Evolutionary conservation across 2,329 filamentous ascomycete genomes (phyloP).

Genomic region (Byssoonygena ceratinophila): DNA sequence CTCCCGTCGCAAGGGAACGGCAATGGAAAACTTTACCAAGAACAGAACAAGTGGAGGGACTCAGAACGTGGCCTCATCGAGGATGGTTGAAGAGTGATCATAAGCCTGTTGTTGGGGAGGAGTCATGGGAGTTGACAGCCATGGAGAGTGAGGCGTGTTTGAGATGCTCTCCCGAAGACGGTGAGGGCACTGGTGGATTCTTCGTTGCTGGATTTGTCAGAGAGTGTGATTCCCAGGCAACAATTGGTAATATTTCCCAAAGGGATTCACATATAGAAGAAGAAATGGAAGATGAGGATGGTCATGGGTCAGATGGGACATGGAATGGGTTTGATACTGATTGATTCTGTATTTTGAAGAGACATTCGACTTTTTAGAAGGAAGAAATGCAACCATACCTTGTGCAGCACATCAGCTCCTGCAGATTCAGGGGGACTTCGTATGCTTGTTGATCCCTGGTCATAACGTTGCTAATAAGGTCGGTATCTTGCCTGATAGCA

Average conservation of each 20-base stretch:
- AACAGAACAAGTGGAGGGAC: slow-evolving; percentile 61
- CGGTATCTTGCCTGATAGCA: not conserved
- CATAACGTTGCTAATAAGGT: not conserved
- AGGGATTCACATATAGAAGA: slow-evolving; percentile 12
- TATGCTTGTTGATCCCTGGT: no score
- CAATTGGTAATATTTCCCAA: slow-evolving; percentile 28
- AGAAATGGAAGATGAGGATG: slow-evolving; percentile 14
- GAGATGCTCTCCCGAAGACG: slow-evolving; percentile 68
- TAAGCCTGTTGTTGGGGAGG: slow-evolving; percentile 9
- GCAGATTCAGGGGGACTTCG: no score
- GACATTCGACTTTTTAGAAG: not conserved
- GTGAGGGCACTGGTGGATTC: slow-evolving; percentile 82
- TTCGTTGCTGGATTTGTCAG: slow-evolving; percentile 83
- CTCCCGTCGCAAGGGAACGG: slow-evolving; percentile 51
- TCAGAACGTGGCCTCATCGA: slow-evolving; percentile 63
- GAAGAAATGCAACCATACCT: no score
- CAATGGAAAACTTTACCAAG: slow-evolving; percentile 71
- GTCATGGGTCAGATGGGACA: slow-evolving; percentile 8
- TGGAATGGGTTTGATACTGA: slow-evolving; percentile 10
- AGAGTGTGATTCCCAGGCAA: slow-evolving; percentile 27
- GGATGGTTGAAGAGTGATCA: slow-evolving; percentile 42
- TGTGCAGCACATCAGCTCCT: no score
- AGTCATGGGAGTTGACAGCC: slow-evolving; percentile 26
- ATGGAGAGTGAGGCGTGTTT: slow-evolving; percentile 61
- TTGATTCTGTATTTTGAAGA: not conserved